Evolutionary conservation across 768 basidiomycete genomes (phyloP).

Genomic region (Leccinum boreale): DNA sequence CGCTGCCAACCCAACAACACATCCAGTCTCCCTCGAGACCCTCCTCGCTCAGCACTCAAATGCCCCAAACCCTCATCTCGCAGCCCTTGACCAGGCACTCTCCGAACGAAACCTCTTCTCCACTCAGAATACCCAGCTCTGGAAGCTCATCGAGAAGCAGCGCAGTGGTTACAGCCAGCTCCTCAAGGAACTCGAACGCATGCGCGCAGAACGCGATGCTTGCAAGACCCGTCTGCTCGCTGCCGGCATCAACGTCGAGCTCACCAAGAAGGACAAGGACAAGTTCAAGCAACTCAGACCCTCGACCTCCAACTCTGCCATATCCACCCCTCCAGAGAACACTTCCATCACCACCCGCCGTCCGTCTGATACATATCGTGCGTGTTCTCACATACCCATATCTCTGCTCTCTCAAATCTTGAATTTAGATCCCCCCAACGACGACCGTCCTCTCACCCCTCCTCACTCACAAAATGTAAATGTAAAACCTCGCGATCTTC

Average conservation of each 20-base stretch:
- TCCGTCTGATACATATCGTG: neutral
- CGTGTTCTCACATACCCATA: neutral
- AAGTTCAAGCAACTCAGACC: constrained; percentile 13
- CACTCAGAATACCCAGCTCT: constrained; percentile 84
- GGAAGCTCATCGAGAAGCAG: constrained; percentile 95
- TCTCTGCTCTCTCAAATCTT: neutral
- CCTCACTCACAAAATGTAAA: constrained; percentile 17
- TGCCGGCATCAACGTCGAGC: constrained; percentile 40
- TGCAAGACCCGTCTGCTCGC: constrained; percentile 38
- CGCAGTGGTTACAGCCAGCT: constrained; percentile 76
- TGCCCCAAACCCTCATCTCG: constrained; percentile 48
- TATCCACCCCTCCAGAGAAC: constrained; percentile 26
- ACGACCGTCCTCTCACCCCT: constrained; percentile 23
- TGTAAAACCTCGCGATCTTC: constrained; percentile 6
- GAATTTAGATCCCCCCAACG: constrained; percentile 8
- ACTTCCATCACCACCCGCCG: neutral
- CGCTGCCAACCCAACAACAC: constrained; percentile 25
- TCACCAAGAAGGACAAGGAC: constrained; percentile 29
- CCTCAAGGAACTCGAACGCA: constrained; percentile 81
- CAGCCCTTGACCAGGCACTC: constrained; percentile 73
- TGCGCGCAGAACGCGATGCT: constrained; percentile 75
- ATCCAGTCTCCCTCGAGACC: constrained; percentile 46
- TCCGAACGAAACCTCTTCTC: constrained; percentile 79
- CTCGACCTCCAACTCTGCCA: constrained; percentile 22
- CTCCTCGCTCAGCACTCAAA: constrained; percentile 54